Conservation (phyloP, 306 rosid genomes). For the Vicia sativa region DNA sequence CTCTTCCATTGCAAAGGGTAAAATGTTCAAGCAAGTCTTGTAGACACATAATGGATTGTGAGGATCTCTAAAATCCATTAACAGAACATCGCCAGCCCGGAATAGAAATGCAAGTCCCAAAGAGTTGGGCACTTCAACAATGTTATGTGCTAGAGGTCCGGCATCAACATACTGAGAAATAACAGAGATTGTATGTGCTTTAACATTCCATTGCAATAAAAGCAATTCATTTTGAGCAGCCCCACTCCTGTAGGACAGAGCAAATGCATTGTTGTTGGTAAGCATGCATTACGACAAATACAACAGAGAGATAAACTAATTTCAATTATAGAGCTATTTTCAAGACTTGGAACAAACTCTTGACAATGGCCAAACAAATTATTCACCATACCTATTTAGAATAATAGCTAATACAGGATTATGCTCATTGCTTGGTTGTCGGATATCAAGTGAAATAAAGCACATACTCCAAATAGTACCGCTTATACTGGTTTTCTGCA, state of each 20-base stretch:
- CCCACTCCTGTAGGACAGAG: slow-evolving; percentile 62
- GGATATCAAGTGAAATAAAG: slow-evolving; percentile 74
- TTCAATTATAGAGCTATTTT: slow-evolving; percentile 35
- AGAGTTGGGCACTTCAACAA: slow-evolving; percentile 85
- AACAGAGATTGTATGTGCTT: slow-evolving; percentile 53
- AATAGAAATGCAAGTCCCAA: slow-evolving; percentile 80
- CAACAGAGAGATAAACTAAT: slow-evolving; percentile 34
- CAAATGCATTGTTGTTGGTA: slow-evolving; percentile 3
- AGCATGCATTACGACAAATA: slow-evolving; percentile 31
- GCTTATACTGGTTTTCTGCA: slow-evolving; percentile 48
- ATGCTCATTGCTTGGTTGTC: slow-evolving; percentile 57
- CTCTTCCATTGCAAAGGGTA: slow-evolving; percentile 69
- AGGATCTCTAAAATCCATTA: slow-evolving; percentile 88
- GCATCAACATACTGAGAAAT: slow-evolving; percentile 67
- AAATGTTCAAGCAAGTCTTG: slow-evolving; percentile 65
- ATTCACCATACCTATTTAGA: slow-evolving; percentile 67
- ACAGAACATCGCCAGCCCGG: slow-evolving; percentile 83
- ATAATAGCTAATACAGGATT: slow-evolving; percentile 86
- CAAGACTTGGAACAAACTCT: slow-evolving; percentile 33
- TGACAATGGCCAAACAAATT: slow-evolving; percentile 24
- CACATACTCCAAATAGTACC: slow-evolving; percentile 97
- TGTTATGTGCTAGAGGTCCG: slow-evolving; percentile 74
- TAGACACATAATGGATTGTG: slow-evolving; percentile 63
- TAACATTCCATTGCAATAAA: slow-evolving; percentile 77
- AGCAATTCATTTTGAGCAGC: slow-evolving; percentile 64